These are phyloP conservation scores for Metroxylon sagu DNA, from an alignment of 176 grass and related monocot genomes.

Conservation along the genomic window DNA sequence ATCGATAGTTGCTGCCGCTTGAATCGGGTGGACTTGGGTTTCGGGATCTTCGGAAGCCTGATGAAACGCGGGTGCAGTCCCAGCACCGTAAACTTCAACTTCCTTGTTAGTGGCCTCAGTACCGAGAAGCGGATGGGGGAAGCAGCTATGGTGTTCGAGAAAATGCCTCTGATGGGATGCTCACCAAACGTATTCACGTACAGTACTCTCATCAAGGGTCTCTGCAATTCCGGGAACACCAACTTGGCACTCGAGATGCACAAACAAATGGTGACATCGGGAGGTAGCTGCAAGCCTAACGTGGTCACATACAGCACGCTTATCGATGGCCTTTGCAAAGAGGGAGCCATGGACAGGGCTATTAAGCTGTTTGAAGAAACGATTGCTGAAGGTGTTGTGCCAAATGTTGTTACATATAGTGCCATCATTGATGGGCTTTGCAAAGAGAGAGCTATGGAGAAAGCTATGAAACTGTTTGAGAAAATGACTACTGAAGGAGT, in stretches of 20 bases:
- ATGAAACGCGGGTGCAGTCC: neutral
- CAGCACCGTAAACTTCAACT: neutral
- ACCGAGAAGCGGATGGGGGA: slow-evolving; percentile 1
- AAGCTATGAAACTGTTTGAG: too few species aligned
- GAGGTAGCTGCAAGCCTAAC: slow-evolving; percentile 11
- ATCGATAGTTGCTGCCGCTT: slow-evolving; percentile 15
- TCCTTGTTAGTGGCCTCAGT: slow-evolving; percentile 15
- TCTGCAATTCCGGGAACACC: neutral
- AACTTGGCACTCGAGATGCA: neutral
- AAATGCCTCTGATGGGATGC: slow-evolving; percentile 24
- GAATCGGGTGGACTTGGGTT: neutral
- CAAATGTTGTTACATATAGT: too few species aligned
- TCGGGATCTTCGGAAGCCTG: slow-evolving; percentile 8
- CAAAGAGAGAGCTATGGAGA: too few species aligned
- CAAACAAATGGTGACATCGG: slow-evolving; percentile 11
- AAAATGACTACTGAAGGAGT: too few species aligned
- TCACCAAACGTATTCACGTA: neutral
- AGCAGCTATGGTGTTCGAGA: slow-evolving; percentile 9
- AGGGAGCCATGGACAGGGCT: too few species aligned
- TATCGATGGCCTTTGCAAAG: too few species aligned
- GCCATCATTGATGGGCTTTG: too few species aligned
- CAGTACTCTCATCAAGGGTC: slow-evolving; percentile 4
- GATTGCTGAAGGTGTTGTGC: too few species aligned
- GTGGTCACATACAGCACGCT: slow-evolving; percentile 5
- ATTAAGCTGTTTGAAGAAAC: too few species aligned